Evolutionary conservation across 2,329 filamentous ascomycete genomes (phyloP), one percentile per base, ranked within the genome.

Genomic region (Colletotrichum horii): DNA sequence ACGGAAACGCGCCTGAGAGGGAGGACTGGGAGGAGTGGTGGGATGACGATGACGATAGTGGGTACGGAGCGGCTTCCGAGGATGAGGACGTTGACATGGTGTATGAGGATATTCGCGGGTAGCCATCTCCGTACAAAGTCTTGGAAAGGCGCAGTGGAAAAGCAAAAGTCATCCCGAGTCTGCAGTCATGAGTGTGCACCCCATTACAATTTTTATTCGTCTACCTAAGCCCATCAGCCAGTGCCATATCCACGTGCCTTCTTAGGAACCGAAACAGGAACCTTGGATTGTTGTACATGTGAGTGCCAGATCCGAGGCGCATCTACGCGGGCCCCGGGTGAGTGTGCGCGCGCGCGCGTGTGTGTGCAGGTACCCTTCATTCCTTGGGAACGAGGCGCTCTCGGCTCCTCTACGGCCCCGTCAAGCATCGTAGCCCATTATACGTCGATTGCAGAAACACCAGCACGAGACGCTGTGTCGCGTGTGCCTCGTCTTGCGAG

Each of bases 141-240:
- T 5, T 28, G 43, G n/a, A 22, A n/a, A 48, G 19, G 12, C 43
- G 43, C n/a, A 48, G 19, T 22, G 4, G 43, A 14, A 8, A 22
- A 22, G n/a, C 11, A 48, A n/a, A 11, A 48, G 43, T 48, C 43
- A 48, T n/a, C 22, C 43, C 43, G 11, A 48, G 43, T 48, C 22
- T 22, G n/a, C 43, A 22, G 7, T 48, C 6, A 48, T 22, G 43
- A 48, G 43, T 48, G n/a, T 74, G 74, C 55, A 66, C 70, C 65
- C 74, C 66, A 76, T 76, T 75, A 76, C 74, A 76, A 38, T 76
- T 74, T 52, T 76, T 71, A 73, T 77, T 77, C 75, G 67, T 77
- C 77, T 78, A 78, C 75, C 77, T 74, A 78, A 74, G 61, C 72
- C 72, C 72, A 73, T 76, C 75, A 78, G 72, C 77, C 76, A 69